A percentile compares a stretch with the other conserved stretches of the same genome.
These are phyloP conservation scores for Macrolepiota albuminosa DNA, from an alignment of 768 basidiomycete genomes.

Conservation along the genomic window DNA sequence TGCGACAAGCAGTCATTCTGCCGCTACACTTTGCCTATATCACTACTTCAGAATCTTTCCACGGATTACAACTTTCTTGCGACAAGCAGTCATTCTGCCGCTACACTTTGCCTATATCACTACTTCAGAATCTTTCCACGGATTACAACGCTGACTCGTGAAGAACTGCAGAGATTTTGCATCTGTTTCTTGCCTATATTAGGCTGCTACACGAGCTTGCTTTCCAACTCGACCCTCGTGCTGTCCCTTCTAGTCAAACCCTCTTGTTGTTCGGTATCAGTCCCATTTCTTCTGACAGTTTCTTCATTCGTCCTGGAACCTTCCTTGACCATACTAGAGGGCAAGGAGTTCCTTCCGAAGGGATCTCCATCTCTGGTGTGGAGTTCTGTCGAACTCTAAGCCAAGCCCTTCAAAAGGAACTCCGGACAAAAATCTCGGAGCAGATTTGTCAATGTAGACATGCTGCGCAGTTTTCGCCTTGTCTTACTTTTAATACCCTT, in stretches of 20 bases:
- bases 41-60: constrained; percentile 30
- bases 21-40: constrained; percentile 41
- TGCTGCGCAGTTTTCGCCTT: constrained; percentile 31
- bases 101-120: constrained; percentile 41
- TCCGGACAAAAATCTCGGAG: constrained; percentile 23
- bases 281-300: constrained; percentile 22
- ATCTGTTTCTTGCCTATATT: constrained; percentile 30
- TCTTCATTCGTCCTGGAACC: constrained; percentile 21
- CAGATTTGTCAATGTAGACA: constrained; percentile 29
- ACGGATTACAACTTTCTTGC: no score
- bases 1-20: constrained; percentile 20
- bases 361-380: constrained; percentile 9
- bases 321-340: constrained; percentile 16
- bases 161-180: constrained; percentile 26
- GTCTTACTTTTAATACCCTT: constrained; percentile 28
- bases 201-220: constrained; percentile 25
- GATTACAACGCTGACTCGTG: constrained; percentile 19
- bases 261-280: constrained; percentile 33
- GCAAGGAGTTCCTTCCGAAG: background rate
- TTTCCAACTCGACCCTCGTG: constrained; percentile 20
- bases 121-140: constrained; percentile 25
- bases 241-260: constrained; percentile 18
- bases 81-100: constrained; percentile 24
- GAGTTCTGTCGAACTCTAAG: constrained; percentile 22
- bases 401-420: constrained; percentile 18